Conservation (phyloP, 805 yeast species). For the Spathaspora girioi region DNA sequence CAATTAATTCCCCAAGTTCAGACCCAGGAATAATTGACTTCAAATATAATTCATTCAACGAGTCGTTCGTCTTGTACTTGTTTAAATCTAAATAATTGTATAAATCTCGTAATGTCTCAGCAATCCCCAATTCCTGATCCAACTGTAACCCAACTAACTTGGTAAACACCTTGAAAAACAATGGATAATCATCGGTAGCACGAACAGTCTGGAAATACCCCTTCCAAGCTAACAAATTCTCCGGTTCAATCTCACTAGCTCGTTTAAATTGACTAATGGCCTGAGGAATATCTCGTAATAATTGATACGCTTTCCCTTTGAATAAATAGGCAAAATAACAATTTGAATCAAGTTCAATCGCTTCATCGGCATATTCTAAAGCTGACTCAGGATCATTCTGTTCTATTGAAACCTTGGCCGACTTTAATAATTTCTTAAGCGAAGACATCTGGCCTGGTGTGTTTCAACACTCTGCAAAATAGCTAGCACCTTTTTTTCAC, state of each 20-base stretch:
- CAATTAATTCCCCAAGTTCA: conserved; percentile 49
- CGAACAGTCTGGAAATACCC: conserved; percentile 58
- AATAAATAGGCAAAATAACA: conserved; percentile 68
- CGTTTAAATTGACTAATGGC: conserved; percentile 43
- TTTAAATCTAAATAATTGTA: conserved; percentile 41
- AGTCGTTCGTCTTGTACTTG: conserved; percentile 21
- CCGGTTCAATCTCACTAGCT: conserved; percentile 50
- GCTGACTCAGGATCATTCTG: conserved; percentile 61
- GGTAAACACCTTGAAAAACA: conserved; percentile 47
- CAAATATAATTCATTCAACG: conserved; percentile 46
- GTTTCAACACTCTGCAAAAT: background rate
- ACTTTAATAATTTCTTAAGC: conserved; percentile 26
- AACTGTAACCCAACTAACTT: conserved; percentile 34
- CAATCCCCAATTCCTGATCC: conserved; percentile 41
- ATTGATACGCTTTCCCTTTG: conserved; percentile 64
- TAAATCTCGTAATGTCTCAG: conserved; percentile 48
- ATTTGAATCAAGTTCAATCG: conserved; percentile 50
- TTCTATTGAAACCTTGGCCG: conserved; percentile 46
- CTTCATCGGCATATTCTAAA: conserved; percentile 51
- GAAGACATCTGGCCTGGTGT: conserved; percentile 12
- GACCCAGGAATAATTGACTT: conserved; percentile 54
- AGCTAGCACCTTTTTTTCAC: background rate
- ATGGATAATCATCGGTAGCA: conserved; percentile 30
- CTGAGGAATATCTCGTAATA: conserved; percentile 30
- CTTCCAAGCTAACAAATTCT: conserved; percentile 71